phyloP scores from a whole-genome alignment of 768 basidiomycete genomes.

The Xanthoconium purpureum region DNA sequence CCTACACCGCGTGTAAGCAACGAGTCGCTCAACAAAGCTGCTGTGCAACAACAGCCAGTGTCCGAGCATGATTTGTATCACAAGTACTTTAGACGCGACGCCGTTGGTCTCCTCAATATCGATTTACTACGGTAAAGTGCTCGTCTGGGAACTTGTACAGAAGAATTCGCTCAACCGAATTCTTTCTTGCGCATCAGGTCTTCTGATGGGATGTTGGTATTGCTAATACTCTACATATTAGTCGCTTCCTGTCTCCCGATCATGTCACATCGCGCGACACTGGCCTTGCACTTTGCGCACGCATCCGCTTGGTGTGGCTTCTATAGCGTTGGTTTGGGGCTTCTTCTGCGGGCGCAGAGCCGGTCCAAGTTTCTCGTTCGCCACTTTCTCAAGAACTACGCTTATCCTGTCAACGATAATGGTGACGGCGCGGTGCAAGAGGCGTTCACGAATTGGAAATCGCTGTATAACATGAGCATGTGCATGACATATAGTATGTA shows the following conservation, averaged over 20 bases:
- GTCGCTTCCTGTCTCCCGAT: conserved; percentile 57
- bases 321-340: conserved; percentile 85
- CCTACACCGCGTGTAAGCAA: neutral
- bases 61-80: conserved; percentile 89
- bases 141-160: neutral
- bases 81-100: conserved; percentile 87
- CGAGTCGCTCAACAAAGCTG: conserved; percentile 2
- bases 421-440: conserved; percentile 82
- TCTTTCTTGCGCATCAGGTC: conserved; percentile 48
- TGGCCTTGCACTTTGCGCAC: conserved; percentile 77
- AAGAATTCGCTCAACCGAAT: conserved; percentile 23
- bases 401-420: conserved; percentile 71
- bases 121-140: conserved; percentile 76
- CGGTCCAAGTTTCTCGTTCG: conserved; percentile 85
- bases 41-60: conserved; percentile 17
- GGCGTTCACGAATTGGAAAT: conserved; percentile 95
- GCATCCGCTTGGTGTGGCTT: conserved; percentile 83
- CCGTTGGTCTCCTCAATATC: conserved; percentile 73
- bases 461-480: conserved; percentile 86
- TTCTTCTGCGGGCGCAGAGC: conserved; percentile 81
- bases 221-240: conserved; percentile 70
- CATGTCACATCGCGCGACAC: conserved; percentile 45
- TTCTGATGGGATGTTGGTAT: conserved; percentile 75
- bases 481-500: conserved; percentile 89
- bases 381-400: conserved; percentile 93